A percentile compares a stretch with the other conserved stretches of the same genome.
Evolutionary conservation across 352 stramenopile genomes (phyloP).

Genomic region (Phytophthora hybrid): DNA sequence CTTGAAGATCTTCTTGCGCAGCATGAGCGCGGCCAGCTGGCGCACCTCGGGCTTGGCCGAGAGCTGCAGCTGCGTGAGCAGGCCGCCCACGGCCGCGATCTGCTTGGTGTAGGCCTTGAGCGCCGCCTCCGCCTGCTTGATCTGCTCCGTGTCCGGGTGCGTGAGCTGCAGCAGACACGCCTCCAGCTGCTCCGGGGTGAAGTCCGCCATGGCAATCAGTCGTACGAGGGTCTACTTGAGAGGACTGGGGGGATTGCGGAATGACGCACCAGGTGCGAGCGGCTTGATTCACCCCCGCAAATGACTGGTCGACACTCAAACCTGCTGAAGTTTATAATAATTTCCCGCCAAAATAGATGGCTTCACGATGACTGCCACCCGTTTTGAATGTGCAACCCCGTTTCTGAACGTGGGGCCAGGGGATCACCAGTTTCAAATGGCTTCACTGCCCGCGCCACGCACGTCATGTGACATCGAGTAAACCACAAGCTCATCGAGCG

Average conservation of each 20-base stretch:
- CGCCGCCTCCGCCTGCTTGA: slow-evolving; percentile 94
- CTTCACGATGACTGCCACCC: slow-evolving; percentile 15
- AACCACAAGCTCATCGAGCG: not conserved
- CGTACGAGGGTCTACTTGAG: not conserved
- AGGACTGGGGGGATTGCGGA: slow-evolving; percentile 31
- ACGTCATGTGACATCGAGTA: slow-evolving; percentile 11
- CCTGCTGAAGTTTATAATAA: slow-evolving; percentile 35
- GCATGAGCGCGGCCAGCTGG: slow-evolving; percentile 93
- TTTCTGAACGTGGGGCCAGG: slow-evolving; percentile 12
- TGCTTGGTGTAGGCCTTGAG: slow-evolving; percentile 96
- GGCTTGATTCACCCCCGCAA: slow-evolving; percentile 10
- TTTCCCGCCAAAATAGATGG: slow-evolving; percentile 40
- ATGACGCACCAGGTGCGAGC: slow-evolving; percentile 22
- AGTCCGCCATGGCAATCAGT: slow-evolving; percentile 71
- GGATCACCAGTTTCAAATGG: slow-evolving; percentile 32
- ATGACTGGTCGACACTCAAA: slow-evolving; percentile 47
- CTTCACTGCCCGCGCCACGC: slow-evolving; percentile 26
- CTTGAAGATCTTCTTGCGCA: slow-evolving; percentile 95
- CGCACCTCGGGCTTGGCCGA: slow-evolving; percentile 85
- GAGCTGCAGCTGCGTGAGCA: slow-evolving; percentile 92
- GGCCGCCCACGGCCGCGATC: slow-evolving; percentile 79
- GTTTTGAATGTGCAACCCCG: slow-evolving; percentile 15
- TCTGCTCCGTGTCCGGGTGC: slow-evolving; percentile 94
- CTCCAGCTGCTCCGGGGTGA: slow-evolving; percentile 85
- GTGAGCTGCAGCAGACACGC: slow-evolving; percentile 92